phyloP scores from a whole-genome alignment of 495 filamentous ascomycete genomes.

The Stereocaulon alpinum region DNA sequence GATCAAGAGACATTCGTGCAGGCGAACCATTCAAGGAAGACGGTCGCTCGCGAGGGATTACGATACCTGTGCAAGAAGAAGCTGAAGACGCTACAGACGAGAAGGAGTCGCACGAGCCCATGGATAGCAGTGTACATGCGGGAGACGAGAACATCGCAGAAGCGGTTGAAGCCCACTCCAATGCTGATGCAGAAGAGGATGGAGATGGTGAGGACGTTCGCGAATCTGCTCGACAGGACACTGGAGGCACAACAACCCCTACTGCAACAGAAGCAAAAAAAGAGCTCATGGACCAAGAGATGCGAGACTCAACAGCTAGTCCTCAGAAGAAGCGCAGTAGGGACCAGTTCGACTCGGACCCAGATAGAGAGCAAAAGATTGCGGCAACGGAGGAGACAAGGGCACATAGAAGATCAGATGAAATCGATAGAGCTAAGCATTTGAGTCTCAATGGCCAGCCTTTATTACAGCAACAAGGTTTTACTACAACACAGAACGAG shows the following conservation, averaged over 20 bases:
- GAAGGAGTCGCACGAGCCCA: neutral
- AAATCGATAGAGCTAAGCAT: conserved; percentile 13
- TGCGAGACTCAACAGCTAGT: conserved; percentile 23
- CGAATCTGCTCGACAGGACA: neutral
- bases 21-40: conserved; percentile 8
- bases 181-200: neutral
- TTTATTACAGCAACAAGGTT: neutral
- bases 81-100: conserved; percentile 6
- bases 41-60: neutral
- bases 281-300: conserved; percentile 11
- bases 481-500: neutral
- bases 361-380: conserved; percentile 23
- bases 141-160: neutral
- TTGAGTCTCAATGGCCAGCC: neutral
- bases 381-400: conserved; percentile 22
- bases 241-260: neutral
- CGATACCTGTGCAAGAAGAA: conserved; percentile 22
- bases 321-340: conserved; percentile 44
- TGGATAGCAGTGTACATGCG: neutral
- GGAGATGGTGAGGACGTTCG: neutral
- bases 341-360: conserved; percentile 41
- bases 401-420: conserved; percentile 22
- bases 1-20: conserved; percentile 36
- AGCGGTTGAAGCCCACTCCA: neutral
- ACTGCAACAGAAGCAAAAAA: neutral